phyloP scores from a whole-genome alignment of 768 basidiomycete genomes.

The Pilatotrama ljubarskyi region DNA sequence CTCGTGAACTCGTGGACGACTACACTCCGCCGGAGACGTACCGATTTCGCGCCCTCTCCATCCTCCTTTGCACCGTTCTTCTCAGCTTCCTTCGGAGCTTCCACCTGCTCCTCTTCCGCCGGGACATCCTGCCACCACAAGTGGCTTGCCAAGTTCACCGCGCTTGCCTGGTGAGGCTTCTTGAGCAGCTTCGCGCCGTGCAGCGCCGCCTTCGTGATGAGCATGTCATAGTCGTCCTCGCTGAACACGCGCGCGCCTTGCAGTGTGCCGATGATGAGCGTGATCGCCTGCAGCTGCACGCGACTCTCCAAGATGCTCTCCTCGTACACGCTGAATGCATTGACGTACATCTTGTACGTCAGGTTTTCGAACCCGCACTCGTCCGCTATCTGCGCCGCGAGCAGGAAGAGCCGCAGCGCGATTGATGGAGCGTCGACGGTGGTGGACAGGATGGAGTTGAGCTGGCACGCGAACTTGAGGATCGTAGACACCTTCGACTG shows the following conservation, averaged over 20 bases:
- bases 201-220: slow-evolving; percentile 96
- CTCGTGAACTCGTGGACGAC: too few relatives aligned
- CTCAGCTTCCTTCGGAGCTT: slow-evolving; percentile 32
- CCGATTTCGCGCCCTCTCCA: slow-evolving; percentile 41
- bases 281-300: slow-evolving; percentile 96
- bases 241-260: slow-evolving; percentile 90
- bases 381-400: slow-evolving; percentile 93
- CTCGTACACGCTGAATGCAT: slow-evolving; percentile 97
- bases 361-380: slow-evolving; percentile 95
- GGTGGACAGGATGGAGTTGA: slow-evolving; percentile 89
- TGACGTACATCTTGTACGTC: slow-evolving; percentile 96
- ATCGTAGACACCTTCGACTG: slow-evolving; percentile 80
- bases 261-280: slow-evolving; percentile 88
- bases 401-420: slow-evolving; percentile 91
- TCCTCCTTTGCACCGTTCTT: slow-evolving; percentile 41
- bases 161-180: slow-evolving; percentile 97
- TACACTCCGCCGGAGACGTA: too few relatives aligned
- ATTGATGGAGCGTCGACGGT: slow-evolving; percentile 92
- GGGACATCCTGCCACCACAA: slow-evolving; percentile 94
- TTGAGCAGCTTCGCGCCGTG: slow-evolving; percentile 96
- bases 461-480: slow-evolving; percentile 92
- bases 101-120: slow-evolving; percentile 45
- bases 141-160: slow-evolving; percentile 93
- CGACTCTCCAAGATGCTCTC: slow-evolving; percentile 95
- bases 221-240: slow-evolving; percentile 92